Conservation (phyloP, 441 rosid genomes). For the Geranium incanum region DNA sequence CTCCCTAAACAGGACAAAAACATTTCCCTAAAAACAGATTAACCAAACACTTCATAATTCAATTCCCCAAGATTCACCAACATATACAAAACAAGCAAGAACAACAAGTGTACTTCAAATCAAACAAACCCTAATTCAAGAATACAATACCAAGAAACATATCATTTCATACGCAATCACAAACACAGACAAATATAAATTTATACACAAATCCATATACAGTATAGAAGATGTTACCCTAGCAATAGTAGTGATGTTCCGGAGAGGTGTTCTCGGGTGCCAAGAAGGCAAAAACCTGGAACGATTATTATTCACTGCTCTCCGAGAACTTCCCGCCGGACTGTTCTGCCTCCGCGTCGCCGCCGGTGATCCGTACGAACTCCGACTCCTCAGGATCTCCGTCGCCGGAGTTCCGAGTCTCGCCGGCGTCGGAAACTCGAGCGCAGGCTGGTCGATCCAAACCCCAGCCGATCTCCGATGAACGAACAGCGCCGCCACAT, state of each 20-base stretch:
- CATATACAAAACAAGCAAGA: not conserved
- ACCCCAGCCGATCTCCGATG: slow-evolving; percentile 38
- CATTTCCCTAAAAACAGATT: not conserved
- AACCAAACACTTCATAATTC: not conserved
- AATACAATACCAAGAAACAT: not conserved
- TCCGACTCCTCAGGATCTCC: slow-evolving; percentile 23
- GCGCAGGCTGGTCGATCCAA: slow-evolving; percentile 30
- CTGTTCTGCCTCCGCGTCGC: slow-evolving; percentile 36
- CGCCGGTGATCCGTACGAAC: slow-evolving; percentile 18
- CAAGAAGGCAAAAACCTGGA: slow-evolving; percentile 50
- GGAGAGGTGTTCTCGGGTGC: slow-evolving; percentile 81
- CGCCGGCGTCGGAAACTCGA: slow-evolving; percentile 23
- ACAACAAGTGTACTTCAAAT: not conserved
- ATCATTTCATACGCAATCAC: not conserved
- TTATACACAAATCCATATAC: not conserved
- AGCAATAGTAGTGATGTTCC: slow-evolving; percentile 50
- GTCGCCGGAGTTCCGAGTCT: slow-evolving; percentile 36
- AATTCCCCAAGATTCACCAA: not conserved
- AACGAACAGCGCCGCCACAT: slow-evolving; percentile 35
- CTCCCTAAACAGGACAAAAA: too few relatives aligned
- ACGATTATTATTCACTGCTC: slow-evolving; percentile 37
- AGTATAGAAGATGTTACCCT: slow-evolving; percentile 35
- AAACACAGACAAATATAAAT: not conserved
- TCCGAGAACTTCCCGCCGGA: slow-evolving; percentile 26
- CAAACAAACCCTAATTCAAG: not conserved